Conservation (phyloP, 768 basidiomycete genomes). For the Sarcomyxa edulis region DNA sequence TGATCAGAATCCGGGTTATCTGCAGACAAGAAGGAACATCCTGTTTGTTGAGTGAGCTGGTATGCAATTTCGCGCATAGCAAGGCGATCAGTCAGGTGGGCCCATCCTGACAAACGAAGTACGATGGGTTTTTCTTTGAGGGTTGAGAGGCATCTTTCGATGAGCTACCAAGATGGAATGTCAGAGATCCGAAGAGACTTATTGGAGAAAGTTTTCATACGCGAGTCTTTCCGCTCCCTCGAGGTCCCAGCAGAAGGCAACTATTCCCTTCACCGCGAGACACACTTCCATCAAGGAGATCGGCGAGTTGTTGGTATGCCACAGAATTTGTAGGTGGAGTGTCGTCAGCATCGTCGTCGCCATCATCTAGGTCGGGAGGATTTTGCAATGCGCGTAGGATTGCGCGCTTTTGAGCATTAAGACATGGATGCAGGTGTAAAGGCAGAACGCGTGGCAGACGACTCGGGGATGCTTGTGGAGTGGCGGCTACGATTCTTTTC, state of each 20-base stretch:
- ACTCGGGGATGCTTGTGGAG: constrained; percentile 11
- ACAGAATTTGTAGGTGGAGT: constrained; percentile 39
- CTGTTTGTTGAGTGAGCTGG: constrained; percentile 77
- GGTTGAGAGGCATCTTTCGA: constrained; percentile 49
- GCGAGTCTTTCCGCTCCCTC: constrained; percentile 81
- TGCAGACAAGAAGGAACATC: constrained; percentile 43
- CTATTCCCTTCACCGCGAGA: constrained; percentile 89
- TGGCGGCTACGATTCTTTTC: neutral
- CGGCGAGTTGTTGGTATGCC: constrained; percentile 52
- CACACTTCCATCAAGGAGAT: constrained; percentile 69
- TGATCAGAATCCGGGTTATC: constrained; percentile 27
- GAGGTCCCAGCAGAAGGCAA: constrained; percentile 80
- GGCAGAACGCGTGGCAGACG: constrained; percentile 28
- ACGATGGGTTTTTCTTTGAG: constrained; percentile 55
- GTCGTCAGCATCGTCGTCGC: constrained; percentile 22
- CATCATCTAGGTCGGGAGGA: constrained; percentile 7
- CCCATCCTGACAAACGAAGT: constrained; percentile 79
- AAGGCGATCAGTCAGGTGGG: constrained; percentile 78
- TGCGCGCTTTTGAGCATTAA: constrained; percentile 54
- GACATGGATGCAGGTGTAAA: constrained; percentile 34
- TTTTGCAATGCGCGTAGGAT: constrained; percentile 42
- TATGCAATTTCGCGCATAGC: constrained; percentile 91
- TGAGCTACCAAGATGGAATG: constrained; percentile 39
- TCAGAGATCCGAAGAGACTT: too few relatives aligned
- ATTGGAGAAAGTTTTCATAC: constrained; percentile 33